Evolutionary conservation across 805 yeast genomes (phyloP).

Genomic region (Jamesozyma gamospora): DNA sequence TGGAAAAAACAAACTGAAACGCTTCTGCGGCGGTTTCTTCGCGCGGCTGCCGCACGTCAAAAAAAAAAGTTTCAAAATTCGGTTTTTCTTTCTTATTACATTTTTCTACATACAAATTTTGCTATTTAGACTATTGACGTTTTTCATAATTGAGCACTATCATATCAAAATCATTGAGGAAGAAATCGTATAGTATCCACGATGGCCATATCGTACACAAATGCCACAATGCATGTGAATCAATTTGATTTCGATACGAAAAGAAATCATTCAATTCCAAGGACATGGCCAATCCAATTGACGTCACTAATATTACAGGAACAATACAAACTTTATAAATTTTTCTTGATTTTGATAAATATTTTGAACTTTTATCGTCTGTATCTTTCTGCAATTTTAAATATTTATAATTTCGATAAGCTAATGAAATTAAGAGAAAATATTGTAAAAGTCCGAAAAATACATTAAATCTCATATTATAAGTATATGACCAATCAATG

Average conservation of each 20-base stretch:
- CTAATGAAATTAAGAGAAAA: slow-evolving; percentile 28
- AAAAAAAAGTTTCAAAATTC: too few relatives aligned
- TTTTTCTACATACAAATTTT: too few relatives aligned
- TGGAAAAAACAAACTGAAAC: too few relatives aligned
- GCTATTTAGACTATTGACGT: too few relatives aligned
- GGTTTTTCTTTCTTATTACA: too few relatives aligned
- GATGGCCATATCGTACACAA: slow-evolving; percentile 78
- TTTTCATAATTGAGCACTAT: neutral
- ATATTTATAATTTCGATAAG: slow-evolving; percentile 24
- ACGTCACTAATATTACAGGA: slow-evolving; percentile 43
- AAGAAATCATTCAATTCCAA: slow-evolving; percentile 87
- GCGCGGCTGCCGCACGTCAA: too few relatives aligned
- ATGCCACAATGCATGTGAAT: slow-evolving; percentile 95
- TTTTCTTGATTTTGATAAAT: slow-evolving; percentile 4
- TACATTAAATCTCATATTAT: slow-evolving; percentile 88
- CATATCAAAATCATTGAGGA: slow-evolving; percentile 34
- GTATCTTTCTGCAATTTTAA: neutral
- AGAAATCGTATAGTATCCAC: slow-evolving; percentile 57
- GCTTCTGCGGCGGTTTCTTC: too few relatives aligned
- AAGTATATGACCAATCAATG: slow-evolving; percentile 79
- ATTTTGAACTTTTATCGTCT: neutral
- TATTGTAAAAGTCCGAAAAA: slow-evolving; percentile 71
- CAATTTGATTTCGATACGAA: slow-evolving; percentile 57
- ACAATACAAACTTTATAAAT: slow-evolving; percentile 27
- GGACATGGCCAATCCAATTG: slow-evolving; percentile 68